Evolutionary conservation across 345 rosid genomes (phyloP), one percentile per base, ranked within the genome.

Genomic region (Brassica rapa): DNA sequence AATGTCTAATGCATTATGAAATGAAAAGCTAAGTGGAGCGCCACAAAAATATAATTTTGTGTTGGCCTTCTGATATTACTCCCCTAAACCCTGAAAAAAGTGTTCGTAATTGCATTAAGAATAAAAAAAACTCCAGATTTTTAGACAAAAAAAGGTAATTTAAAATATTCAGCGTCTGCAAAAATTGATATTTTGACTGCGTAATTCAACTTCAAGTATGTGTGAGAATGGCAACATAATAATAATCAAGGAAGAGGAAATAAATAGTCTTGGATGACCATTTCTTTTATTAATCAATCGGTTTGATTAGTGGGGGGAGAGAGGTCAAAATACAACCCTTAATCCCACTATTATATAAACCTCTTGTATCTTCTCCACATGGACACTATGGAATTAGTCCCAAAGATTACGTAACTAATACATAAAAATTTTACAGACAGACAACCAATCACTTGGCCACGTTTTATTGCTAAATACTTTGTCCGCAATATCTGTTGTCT

Each of bases 361-460:
- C 75, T 51, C 62, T 62, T 39, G 37, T 51, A 74, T 16, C 8
- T 12, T 43, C 64, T 11, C 74, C 82, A 73, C 82, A 64, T 79
- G 81, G 81, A 41, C 77, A 71, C 62, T 19, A n/a, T 39, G 70
- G 82, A 79, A 72, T 72, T 66, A 72, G 77, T 51, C 74, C 43
- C 32, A 35, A 74, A 67, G 19, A 53, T 78, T 67, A 73, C 74
- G 69, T 79, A 73, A 15, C 55, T 39, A 15, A 67, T 66, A 4
- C 4, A 21, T 4, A 32, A 51, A 53, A 6, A 37, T 0, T 61
- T 72, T 60, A 79, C 82, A 68, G 75, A 74, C 1, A 60, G 82
- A 79, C 78, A 79, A 73, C 73, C 46, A 79, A 79, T 79, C 75
- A 62, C 78, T 79, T 73, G 70, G 70, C 82, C 78, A 79, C 82